Conservation (phyloP, 768 basidiomycete species). For the Boletus reticulatus region DNA sequence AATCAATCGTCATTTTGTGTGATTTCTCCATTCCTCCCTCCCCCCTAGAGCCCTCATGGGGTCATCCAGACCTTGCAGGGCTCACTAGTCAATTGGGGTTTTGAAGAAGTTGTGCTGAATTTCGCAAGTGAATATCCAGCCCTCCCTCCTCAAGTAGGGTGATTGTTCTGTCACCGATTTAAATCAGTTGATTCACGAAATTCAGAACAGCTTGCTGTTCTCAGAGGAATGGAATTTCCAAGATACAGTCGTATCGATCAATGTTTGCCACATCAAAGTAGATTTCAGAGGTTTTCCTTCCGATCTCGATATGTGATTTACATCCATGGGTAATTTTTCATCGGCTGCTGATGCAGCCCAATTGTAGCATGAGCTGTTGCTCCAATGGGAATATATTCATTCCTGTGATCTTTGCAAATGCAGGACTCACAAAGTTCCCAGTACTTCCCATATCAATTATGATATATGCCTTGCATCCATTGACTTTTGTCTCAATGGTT, state of each 20-base stretch:
- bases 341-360: neutral
- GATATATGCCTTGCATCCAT: no score
- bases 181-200: neutral
- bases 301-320: neutral
- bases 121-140: neutral
- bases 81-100: neutral
- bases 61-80: no score
- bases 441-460: neutral
- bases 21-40: no score
- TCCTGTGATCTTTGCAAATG: neutral
- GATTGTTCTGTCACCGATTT: fast-evolving
- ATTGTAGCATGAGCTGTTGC: neutral
- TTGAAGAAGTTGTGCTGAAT: neutral
- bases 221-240: neutral
- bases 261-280: neutral
- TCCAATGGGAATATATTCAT: neutral
- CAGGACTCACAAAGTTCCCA: neutral
- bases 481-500: no score
- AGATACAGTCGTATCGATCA: neutral
- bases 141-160: neutral
- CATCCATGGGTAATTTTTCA: neutral
- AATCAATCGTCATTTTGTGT: no score
- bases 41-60: no score
- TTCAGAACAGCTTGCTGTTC: neutral
- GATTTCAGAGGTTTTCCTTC: neutral